Evolutionary conservation across 129 eudicot species (phyloP), one percentile per base, ranked within the genome.

Genomic region (Glebionis coronaria): DNA sequence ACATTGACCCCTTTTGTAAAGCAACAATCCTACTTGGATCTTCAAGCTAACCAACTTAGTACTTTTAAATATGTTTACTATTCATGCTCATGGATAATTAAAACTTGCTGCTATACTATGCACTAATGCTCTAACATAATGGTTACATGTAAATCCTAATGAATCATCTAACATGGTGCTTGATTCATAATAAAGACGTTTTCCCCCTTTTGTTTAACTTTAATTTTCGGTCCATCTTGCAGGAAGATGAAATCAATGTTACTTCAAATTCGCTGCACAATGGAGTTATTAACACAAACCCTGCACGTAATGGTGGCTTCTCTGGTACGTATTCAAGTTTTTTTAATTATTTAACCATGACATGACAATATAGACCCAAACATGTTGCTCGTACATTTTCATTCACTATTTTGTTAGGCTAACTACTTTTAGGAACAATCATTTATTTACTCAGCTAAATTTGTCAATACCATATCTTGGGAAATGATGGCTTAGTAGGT

Each of bases 71-170:
- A n/a, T n/a, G n/a, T n/a, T n/a, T n/a, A n/a, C 25, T 23, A 0
- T 23, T 23, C 2, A 23, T 23, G 93, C 97, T 40, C 89, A 93
- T 79, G 97, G 95, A 62, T 97, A 89, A 80, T 93, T 95, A 79
- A 88, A 93, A 70, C 85, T 93, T 56, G 87, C 97, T 27, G 86
- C 84, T 70, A 73, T 77, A 69, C 72, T 93, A 78, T 97, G 89
- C 56, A 93, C 88, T 10, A 80, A 77, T 29, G 99, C 89, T 78
- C 90, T 93, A 11, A 44, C 97, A 31, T 84, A 84, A 66, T 80
- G 77, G 20, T 78, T 78, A 29, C 76, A 87, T 83, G 90, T 69
- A 25, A 55, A 23, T 0, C 52, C 5, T 55, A 44, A 29, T 19
- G 38, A 35, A 9, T 56, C 19, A 44, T 57, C 65, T 21, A 14